phyloP scores from a whole-genome alignment of 2,329 filamentous ascomycete species.

The Botrytis porri region DNA sequence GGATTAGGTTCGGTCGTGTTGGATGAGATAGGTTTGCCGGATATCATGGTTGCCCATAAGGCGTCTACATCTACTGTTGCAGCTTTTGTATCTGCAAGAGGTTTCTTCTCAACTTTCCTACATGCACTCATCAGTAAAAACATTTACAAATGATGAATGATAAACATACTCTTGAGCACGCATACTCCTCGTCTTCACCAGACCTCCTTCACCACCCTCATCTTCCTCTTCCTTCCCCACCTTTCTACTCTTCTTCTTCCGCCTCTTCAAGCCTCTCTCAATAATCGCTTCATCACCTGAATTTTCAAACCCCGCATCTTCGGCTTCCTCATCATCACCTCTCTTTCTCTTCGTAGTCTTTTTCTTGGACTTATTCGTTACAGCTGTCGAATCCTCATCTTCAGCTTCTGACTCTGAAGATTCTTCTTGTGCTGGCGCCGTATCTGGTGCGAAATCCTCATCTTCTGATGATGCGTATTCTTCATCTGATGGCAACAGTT shows the following conservation, averaged over 20 bases:
- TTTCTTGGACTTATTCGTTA: constrained; percentile 13
- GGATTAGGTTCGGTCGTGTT: constrained; percentile 15
- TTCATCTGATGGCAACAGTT: constrained; percentile 40
- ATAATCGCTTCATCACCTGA: constrained; percentile 73
- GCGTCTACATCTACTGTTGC: constrained; percentile 69
- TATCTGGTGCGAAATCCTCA: constrained; percentile 68
- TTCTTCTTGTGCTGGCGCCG: constrained; percentile 44
- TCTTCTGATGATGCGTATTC: constrained; percentile 70
- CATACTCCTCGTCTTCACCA: constrained; percentile 72
- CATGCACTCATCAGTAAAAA: constrained; percentile 11
- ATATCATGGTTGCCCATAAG: constrained; percentile 65
- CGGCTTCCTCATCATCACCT: constrained; percentile 37
- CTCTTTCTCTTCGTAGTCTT: constrained; percentile 40
- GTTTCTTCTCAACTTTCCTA: constrained; percentile 34
- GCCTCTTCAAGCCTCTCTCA: constrained; percentile 54
- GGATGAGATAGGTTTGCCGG: constrained; percentile 38
- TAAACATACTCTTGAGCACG: constrained; percentile 59
- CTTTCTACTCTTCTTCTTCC: constrained; percentile 44
- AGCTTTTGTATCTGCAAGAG: constrained; percentile 28
- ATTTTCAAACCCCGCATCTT: constrained; percentile 57
- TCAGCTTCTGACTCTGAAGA: constrained; percentile 49
- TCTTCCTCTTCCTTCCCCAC: constrained; percentile 50
- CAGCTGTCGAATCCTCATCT: constrained; percentile 37
- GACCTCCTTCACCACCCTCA: constrained; percentile 62
- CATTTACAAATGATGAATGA: not conserved